Base-by-base conservation (phyloP, 495 filamentous ascomycete species). In the Aspergillus sclerotioniger region DNA sequence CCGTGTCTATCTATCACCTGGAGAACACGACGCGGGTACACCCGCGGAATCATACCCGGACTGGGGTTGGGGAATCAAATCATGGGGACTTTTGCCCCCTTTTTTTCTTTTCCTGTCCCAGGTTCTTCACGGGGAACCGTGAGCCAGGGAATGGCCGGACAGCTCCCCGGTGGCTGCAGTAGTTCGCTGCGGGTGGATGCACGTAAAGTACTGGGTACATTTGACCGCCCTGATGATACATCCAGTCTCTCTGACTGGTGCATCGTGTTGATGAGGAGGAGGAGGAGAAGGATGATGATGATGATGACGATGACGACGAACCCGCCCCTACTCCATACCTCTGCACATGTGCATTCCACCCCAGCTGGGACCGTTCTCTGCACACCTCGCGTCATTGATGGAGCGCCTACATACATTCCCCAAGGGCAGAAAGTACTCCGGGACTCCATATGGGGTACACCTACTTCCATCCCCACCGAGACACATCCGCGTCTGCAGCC, bases 271-370 rank as follows among this genome's bases (percentile, higher is more conserved):
- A 25, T 25, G 25, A 25, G 25, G 25, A 25, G 2, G 25, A 25
- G 2, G 25, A 25, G 25, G 25, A 25, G 2, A 5, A 25, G 2
- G 5, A 25, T 25, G 25, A 25, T 5, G 25, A 25, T 5, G 25
- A 25, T 25, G 25, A 25, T 5, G 25, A 25, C 37, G 37, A 41
- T 41, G 37, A 41, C 37, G 37, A 41, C 10, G 6, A 41, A 1
- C 25, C 46, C 15, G 46, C 46, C n/a, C 21, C 28, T 35, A 43
- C 9, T 51, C 53, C 53, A 56, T 56, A 48, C 53, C 44, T 46
- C 45, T 49, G 35, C 20, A 17, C 25, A 50, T 50, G 47, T 13
- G 17, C 47, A 50, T 50, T 50, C 47, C 47, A 49, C 10, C 46
- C 46, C 9, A 15, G 21, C 12, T 31, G 46, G 46, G 15, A 37